These are phyloP conservation scores for Caryopteris hybrid DNA, from an alignment of 305 asterid genomes.

Conservation along the genomic window DNA sequence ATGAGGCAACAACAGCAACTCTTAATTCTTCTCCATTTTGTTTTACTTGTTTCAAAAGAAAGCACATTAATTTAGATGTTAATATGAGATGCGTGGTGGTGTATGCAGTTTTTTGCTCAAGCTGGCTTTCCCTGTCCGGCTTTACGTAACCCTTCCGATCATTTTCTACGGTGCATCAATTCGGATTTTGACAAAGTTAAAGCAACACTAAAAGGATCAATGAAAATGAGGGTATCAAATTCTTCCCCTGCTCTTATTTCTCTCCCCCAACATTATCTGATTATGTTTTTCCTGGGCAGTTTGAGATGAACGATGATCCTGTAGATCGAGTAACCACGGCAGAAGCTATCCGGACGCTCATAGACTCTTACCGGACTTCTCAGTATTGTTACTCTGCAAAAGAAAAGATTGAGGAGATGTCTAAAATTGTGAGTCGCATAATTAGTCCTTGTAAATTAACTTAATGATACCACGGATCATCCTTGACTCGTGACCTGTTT, in stretches of 20 bases:
- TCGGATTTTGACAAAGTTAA: conserved; percentile 94
- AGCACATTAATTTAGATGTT: not conserved
- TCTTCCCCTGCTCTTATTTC: not conserved
- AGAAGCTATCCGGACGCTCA: conserved; percentile 73
- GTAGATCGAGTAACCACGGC: conserved; percentile 81
- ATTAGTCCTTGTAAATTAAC: too few relatives aligned
- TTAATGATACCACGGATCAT: not conserved
- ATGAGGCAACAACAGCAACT: conserved; percentile 52
- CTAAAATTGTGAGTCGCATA: conserved; percentile 64
- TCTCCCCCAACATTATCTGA: not conserved
- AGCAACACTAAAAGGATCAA: conserved; percentile 95
- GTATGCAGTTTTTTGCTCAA: conserved; percentile 78
- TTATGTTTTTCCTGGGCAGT: conserved; percentile 33
- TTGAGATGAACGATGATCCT: conserved; percentile 85
- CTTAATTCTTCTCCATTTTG: not conserved
- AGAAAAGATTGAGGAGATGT: conserved; percentile 86
- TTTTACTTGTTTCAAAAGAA: not conserved
- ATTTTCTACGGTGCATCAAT: conserved; percentile 84
- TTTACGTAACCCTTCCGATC: conserved; percentile 89
- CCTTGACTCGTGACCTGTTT: not conserved
- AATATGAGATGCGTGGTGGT: not conserved
- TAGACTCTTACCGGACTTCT: conserved; percentile 60
- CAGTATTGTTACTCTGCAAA: conserved; percentile 52
- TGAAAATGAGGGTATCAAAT: conserved; percentile 71
- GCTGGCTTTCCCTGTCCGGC: conserved; percentile 98